Base-by-base conservation (phyloP, 2,329 filamentous ascomycete genomes). In the Monosporascus sp. region DNA sequence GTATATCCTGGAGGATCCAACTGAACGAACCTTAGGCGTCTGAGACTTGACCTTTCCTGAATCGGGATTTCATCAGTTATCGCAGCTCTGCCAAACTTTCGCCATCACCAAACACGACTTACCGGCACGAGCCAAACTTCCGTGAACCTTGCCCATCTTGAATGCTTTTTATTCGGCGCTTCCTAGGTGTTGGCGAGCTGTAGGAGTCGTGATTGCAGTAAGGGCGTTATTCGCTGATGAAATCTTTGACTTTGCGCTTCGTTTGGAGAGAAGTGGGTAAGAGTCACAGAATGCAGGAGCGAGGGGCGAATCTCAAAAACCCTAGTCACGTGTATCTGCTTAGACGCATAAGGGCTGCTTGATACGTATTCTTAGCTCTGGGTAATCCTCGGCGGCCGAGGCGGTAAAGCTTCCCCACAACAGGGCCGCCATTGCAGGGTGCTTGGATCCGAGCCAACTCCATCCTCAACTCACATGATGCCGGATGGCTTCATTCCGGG, bases 11-110 rank as follows among this genome's bases (percentile, higher is more conserved):
- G 43, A 27, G 24, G 56, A 52, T 56, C 37, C 59, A 57, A 58
- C 24, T 60, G 58, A 62, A 76, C 83, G 76, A 83, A 91, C 88
- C 85, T 93, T 92, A 72, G 89, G 89, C 68, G 89, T 93, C 79
- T 93, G 89, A 80, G 89, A 93, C 88, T 96, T 95, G 86, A 96
- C 91, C 85, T 96, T 96, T 82, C 90, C 90, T 80, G 59, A 38
- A 56, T 70, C 59, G 68, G 63, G 61, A 51, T 58, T 52, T 52
- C 55, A 49, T 52, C 50, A 53, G 41, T 18, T 44, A 27, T 48
- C n/a, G 7, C 27, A 31, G 39, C 41, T 43, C 48, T 47, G 18
- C 27, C 9, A 46, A 38, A 53, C 48, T 55, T 51, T 52, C 11
- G 11, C n/a, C n/a, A 35, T 47, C 4, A n/a, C 41, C 52, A 45